These are phyloP conservation scores for Arctostaphylos glauca DNA, from an alignment of 148 eudicot species.

Conservation along the genomic window DNA sequence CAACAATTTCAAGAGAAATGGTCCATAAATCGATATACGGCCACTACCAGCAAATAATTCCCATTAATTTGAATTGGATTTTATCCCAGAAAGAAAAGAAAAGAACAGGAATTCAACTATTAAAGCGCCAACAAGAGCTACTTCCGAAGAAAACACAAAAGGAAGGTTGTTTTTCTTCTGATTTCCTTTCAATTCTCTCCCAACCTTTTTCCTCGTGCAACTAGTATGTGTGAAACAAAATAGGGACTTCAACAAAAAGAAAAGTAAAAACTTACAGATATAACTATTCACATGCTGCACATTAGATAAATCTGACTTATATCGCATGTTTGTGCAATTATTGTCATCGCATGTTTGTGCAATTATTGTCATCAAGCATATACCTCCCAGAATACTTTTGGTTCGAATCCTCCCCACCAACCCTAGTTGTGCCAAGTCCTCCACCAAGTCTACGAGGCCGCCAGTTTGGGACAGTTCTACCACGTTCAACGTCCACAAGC, in stretches of 20 bases:
- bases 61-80: neutral
- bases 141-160: neutral
- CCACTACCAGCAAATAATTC: neutral
- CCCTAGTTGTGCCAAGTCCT: constrained; percentile 91
- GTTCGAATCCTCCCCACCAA: constrained; percentile 67
- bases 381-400: constrained; percentile 61
- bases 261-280: neutral
- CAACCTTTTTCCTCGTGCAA: neutral
- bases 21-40: neutral
- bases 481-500: constrained; percentile 98
- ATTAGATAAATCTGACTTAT: neutral
- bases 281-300: neutral
- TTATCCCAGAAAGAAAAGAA: neutral
- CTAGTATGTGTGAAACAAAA: neutral
- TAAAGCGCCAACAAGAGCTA: neutral
- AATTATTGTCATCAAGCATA: constrained; percentile 1
- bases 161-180: neutral
- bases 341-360: constrained; percentile 13
- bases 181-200: neutral
- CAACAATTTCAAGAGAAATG: neutral
- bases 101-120: neutral
- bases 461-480: constrained; percentile 99
- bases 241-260: neutral
- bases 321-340: neutral
- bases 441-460: constrained; percentile 98